Evolutionary conservation across 495 filamentous ascomycete genomes (phyloP).

Genomic region (Hypomontagnella submonticulosa): DNA sequence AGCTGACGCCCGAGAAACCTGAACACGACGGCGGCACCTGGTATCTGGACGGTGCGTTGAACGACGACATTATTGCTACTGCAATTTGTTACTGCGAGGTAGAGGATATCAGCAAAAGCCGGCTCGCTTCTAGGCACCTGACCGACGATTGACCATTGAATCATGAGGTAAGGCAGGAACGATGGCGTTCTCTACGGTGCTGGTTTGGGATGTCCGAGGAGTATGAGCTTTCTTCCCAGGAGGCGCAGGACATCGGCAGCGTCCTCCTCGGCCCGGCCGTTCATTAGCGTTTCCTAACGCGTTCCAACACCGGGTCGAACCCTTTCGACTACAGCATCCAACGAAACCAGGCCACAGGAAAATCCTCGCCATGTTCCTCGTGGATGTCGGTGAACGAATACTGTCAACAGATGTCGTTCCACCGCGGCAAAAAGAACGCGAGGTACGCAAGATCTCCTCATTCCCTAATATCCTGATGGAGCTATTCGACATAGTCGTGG

Average conservation of each 20-base stretch:
- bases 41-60: conserved; percentile 66
- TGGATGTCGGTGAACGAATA: conserved; percentile 64
- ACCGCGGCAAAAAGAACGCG: conserved; percentile 58
- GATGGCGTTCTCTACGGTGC: conserved; percentile 33
- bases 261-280: conserved; percentile 48
- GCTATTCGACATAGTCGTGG: conserved; percentile 42
- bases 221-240: conserved; percentile 41
- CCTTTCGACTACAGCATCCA: conserved; percentile 60
- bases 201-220: conserved; percentile 38
- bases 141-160: conserved; percentile 29
- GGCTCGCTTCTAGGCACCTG: conserved; percentile 62
- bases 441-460: conserved; percentile 33
- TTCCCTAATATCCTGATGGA: conserved; percentile 35
- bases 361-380: conserved; percentile 67
- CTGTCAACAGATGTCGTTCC: conserved; percentile 67
- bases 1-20: conserved; percentile 67
- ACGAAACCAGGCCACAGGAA: conserved; percentile 65
- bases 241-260: conserved; percentile 49
- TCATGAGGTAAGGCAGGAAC: conserved; percentile 35
- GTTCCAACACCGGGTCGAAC: conserved; percentile 62
- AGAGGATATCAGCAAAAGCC: conserved; percentile 68
- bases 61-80: conserved; percentile 68
- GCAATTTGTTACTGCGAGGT: conserved; percentile 71
- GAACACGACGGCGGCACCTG: conserved; percentile 47
- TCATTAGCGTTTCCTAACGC: conserved; percentile 56